These are phyloP conservation scores for Colletotrichum phormii DNA, from an alignment of 2,329 filamentous ascomycete species.

Conservation along the genomic window DNA sequence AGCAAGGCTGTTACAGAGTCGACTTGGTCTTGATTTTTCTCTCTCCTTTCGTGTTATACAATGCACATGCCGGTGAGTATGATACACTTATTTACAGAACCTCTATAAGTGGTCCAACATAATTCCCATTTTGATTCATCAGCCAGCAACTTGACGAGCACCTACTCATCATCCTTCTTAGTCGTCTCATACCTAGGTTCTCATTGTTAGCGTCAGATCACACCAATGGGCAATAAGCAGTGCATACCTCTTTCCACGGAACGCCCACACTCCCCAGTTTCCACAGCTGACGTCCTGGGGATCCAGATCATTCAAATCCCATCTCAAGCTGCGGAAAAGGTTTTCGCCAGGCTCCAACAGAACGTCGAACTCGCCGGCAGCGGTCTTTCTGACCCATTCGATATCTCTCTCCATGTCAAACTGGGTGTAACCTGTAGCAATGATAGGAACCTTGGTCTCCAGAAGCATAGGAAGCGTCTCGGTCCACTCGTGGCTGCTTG, in stretches of 20 bases:
- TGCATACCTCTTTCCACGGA: constrained; percentile 92
- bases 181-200: constrained; percentile 70
- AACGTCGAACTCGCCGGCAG: constrained; percentile 90
- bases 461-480: constrained; percentile 89
- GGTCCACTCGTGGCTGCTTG: constrained; percentile 93
- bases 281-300: constrained; percentile 94
- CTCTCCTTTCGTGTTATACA: constrained; percentile 28
- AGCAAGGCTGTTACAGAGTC: not conserved
- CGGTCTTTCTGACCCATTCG: constrained; percentile 87
- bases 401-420: constrained; percentile 95
- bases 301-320: constrained; percentile 97
- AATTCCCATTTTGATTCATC: not conserved
- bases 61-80: constrained; percentile 33
- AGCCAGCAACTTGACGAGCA: not conserved
- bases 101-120: constrained; percentile 1
- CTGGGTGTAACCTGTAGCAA: constrained; percentile 96
- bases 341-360: constrained; percentile 95
- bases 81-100: constrained; percentile 36
- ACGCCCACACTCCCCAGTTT: constrained; percentile 98
- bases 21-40: constrained; percentile 17
- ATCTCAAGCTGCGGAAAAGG: constrained; percentile 89
- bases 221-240: not conserved
- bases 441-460: constrained; percentile 94
- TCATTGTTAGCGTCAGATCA: constrained; percentile 45
- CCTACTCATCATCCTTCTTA: constrained; percentile 56